These are phyloP conservation scores for Pseudogymnoascus sp. DNA, from an alignment of 2,329 filamentous ascomycete genomes.

Conservation along the genomic window DNA sequence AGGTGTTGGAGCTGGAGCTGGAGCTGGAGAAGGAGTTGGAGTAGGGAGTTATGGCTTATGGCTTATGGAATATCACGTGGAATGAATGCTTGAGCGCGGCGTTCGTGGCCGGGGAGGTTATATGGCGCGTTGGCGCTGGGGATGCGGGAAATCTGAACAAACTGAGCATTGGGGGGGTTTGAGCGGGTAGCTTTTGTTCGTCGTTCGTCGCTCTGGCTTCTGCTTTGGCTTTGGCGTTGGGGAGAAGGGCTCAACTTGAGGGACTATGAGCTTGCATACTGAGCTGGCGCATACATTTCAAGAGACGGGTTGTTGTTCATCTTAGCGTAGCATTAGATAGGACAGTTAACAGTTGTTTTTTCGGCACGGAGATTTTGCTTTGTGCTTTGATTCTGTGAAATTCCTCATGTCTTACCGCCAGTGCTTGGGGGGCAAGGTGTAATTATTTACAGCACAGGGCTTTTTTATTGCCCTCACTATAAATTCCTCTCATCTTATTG, in stretches of 20 bases:
- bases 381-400: neutral
- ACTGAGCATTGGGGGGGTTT: neutral
- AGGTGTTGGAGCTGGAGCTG: neutral
- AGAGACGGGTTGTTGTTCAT: neutral
- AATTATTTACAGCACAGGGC: neutral
- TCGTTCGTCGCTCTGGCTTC: neutral
- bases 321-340: conserved; percentile 5
- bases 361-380: neutral
- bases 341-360: neutral
- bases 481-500: neutral
- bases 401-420: neutral
- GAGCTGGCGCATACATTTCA: neutral
- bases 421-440: neutral
- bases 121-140: neutral
- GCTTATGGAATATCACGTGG: neutral
- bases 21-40: neutral
- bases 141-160: neutral
- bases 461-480: neutral
- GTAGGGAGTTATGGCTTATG: neutral
- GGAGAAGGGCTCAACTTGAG: neutral
- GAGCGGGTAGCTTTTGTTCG: neutral
- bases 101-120: neutral
- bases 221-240: neutral
- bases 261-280: neutral
- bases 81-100: neutral